Conservation (phyloP, 2,329 filamentous ascomycete genomes). For the Nothopassalora personata region DNA sequence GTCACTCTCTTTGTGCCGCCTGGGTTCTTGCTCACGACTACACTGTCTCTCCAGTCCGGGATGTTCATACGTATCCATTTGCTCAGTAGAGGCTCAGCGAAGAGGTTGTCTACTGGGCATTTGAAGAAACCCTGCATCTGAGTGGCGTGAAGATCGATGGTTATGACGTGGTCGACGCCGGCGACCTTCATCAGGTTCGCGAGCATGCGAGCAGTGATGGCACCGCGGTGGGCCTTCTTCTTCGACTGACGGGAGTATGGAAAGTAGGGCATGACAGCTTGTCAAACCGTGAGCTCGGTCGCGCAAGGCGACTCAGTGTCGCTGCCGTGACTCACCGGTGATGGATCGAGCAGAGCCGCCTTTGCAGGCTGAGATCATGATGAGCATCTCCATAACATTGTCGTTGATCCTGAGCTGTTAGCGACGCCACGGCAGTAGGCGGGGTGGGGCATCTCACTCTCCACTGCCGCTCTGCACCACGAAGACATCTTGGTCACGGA, state of each 20-base stretch:
- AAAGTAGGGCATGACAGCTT: constrained; percentile 88
- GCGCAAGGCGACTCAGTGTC: not conserved
- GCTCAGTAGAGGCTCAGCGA: constrained; percentile 90
- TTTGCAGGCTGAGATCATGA: constrained; percentile 98
- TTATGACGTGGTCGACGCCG: constrained; percentile 95
- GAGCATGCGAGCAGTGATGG: constrained; percentile 94
- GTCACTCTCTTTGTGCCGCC: constrained; percentile 96
- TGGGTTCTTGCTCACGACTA: constrained; percentile 97
- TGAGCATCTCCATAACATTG: constrained; percentile 97
- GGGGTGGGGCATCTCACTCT: constrained; percentile 45
- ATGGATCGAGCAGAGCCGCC: constrained; percentile 95
- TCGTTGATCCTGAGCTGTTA: constrained; percentile 70
- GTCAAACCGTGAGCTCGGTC: not conserved
- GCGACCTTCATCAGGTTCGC: constrained; percentile 91
- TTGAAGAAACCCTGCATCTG: constrained; percentile 99
- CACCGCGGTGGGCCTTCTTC: constrained; percentile 94
- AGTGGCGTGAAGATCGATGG: constrained; percentile 83
- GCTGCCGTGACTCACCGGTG: constrained; percentile 61
- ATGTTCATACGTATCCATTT: constrained; percentile 93
- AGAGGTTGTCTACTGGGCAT: constrained; percentile 94
- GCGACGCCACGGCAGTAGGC: not conserved
- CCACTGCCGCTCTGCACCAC: constrained; percentile 95
- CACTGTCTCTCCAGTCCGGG: constrained; percentile 78
- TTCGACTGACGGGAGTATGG: constrained; percentile 99
- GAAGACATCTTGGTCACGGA: constrained; percentile 98